A percentile compares a stretch with the other conserved stretches of the same genome.
phyloP scores from a whole-genome alignment of 2,329 filamentous ascomycete species.

The Aspergillus sp. region DNA sequence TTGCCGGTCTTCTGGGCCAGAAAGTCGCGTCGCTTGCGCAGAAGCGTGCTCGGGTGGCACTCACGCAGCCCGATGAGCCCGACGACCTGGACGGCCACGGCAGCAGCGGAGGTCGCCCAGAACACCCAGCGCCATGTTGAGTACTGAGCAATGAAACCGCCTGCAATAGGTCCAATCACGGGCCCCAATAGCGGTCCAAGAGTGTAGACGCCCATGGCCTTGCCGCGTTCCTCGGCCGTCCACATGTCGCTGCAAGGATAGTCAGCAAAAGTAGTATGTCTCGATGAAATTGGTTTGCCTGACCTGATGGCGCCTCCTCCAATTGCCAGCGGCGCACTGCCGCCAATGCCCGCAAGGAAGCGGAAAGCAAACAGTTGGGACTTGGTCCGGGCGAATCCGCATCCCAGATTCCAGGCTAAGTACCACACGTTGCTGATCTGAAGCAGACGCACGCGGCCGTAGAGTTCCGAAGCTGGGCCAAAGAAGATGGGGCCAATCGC shows the following conservation, averaged over 20 bases:
- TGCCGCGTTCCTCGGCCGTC: constrained; percentile 60
- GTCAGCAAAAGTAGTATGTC: background rate
- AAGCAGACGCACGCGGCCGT: constrained; percentile 12
- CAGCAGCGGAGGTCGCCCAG: constrained; percentile 62
- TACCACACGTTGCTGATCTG: constrained; percentile 16
- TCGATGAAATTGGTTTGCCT: background rate
- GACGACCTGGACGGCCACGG: constrained; percentile 57
- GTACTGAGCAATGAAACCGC: constrained; percentile 62
- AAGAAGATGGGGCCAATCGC: constrained; percentile 30
- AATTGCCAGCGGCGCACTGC: constrained; percentile 39
- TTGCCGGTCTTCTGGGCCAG: constrained; percentile 41
- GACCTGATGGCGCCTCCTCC: constrained; percentile 43
- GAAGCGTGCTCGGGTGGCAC: constrained; percentile 65
- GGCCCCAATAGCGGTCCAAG: constrained; percentile 64
- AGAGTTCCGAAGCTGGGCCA: constrained; percentile 16
- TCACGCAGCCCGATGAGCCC: constrained; percentile 63
- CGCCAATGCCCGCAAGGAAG: constrained; percentile 59
- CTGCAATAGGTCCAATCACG: constrained; percentile 63
- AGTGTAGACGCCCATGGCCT: constrained; percentile 61
- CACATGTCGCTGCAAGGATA: constrained; percentile 56
- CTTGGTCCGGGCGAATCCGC: constrained; percentile 40
- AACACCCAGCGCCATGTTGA: constrained; percentile 73
- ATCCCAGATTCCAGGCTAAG: constrained; percentile 14
- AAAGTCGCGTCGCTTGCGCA: constrained; percentile 53
- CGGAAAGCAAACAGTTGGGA: constrained; percentile 48